These are phyloP conservation scores for Aureobasidium pullulans DNA, from an alignment of 2,329 filamentous ascomycete genomes.

Conservation along the genomic window DNA sequence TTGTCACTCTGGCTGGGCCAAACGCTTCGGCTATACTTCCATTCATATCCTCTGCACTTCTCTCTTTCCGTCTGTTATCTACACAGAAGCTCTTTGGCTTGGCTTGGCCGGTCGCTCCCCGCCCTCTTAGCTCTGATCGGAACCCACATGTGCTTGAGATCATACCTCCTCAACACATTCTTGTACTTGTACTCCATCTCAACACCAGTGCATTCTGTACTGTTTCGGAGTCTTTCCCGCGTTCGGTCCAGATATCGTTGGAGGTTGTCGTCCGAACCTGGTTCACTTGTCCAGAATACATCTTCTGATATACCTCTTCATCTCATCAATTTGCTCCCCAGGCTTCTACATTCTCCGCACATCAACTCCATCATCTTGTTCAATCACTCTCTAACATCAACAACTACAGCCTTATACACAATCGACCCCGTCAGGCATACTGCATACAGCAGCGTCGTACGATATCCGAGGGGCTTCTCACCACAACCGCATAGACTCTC, in stretches of 20 bases:
- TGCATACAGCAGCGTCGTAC: constrained; percentile 3
- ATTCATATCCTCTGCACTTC: neutral
- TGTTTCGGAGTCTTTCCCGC: neutral
- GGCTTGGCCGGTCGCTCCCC: constrained; percentile 12
- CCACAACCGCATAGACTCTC: constrained; percentile 4
- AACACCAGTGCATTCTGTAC: neutral
- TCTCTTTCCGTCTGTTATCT: neutral
- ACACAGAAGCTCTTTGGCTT: constrained; percentile 1
- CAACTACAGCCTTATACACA: constrained; percentile 8
- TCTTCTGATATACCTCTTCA: neutral
- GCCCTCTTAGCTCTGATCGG: constrained; percentile 1
- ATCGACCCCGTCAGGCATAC: neutral
- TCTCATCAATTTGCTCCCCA: neutral
- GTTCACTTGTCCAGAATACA: neutral
- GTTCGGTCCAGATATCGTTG: neutral
- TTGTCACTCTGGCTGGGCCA: neutral
- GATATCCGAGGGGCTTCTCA: neutral
- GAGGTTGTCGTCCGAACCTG: neutral
- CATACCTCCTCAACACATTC: constrained; percentile 4
- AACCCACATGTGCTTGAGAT: neutral
- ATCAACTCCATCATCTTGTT: neutral
- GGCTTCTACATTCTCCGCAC: neutral
- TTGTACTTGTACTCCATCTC: constrained; percentile 10
- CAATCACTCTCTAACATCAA: neutral
- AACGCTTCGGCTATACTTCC: constrained; percentile 5